Base-by-base conservation (phyloP, 2,329 filamentous ascomycete genomes). In the Monosporascus sp. region DNA sequence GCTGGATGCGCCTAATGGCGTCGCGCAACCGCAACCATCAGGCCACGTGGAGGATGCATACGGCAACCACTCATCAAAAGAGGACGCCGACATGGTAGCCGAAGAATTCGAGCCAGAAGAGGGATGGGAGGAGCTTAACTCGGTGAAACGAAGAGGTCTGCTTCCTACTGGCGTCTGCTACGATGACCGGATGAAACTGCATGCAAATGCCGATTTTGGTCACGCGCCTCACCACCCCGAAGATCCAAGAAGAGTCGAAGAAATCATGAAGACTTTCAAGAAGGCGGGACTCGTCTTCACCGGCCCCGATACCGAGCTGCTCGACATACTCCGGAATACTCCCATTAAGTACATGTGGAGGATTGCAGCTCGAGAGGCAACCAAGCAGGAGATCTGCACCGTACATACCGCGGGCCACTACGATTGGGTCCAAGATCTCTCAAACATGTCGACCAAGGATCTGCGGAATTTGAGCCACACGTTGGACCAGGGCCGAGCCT, bases 121-220 rank as follows among this genome's bases (percentile, higher is more conserved):
- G 1, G 70, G 70, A 9, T 69, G 70, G 3, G 70, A 72, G 17
- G 67, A 71, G 9, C 63, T 74, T 2, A 70, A 69, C 7, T 62
- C 68, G 2, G 71, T 77, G 49, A 68, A 68, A 15, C 72, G 72
- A 53, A 75, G 72, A 38, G 76, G 77, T 2, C 71, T 82, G 26
- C 75, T 89, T 1, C 82, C 87, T 0, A 92, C 88, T 0, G 89
- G 89, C 3, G 84, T 88, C 56, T 93, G 89, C 60, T 99, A 97
- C 68, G 94, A 99, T 73, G 86, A 90, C 53, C 85, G 93, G 35
- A 99, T 99, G 94, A 91, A 94, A 56, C 88, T 95, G 56, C 94
- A 99, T 68, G 89, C 91, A 51, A 96, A 97, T 67, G 85, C 89
- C 17, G 86, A 90, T 67, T 87, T 84, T 65, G 83, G 81, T 18